Evolutionary conservation across 2,329 filamentous ascomycete species (phyloP), one percentile per base, ranked within the genome.

Genomic region (Phyllosticta ampelicida): DNA sequence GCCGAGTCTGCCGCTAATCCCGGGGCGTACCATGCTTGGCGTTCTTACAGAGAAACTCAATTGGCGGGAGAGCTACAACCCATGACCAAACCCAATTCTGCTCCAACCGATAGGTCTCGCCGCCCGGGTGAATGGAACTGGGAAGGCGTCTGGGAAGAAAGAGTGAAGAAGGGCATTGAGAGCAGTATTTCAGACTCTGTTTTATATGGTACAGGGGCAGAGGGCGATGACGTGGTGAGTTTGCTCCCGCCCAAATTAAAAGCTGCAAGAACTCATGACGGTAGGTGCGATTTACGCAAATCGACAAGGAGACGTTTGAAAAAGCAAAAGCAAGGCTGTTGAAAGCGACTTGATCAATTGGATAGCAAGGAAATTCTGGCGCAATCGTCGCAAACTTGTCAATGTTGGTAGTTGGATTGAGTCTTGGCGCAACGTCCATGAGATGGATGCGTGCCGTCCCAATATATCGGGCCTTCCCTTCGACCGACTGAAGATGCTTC

Each of bases 71-170:
- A 28, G 26, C 21, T 52, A 30, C 59, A 50, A 19, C 54, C 53
- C 29, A 55, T 55, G 53, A 57, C 49, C 51, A 54, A 60, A 19
- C 21, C 20, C n/a, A 48, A 18, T 21, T 30, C 9, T n/a, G 23
- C 51, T 13, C 53, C 68, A 9, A 70, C 65, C 65, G 80, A 72
- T 65, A 73, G 75, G 75, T 81, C 73, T 60, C 75, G 85, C 61
- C 78, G 80, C 54, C 90, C 90, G 0, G 88, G 87, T 6, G 87
- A 95, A 65, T 97, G 92, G 92, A 95, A 95, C 68, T 97, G 92
- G 92, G 90, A 96, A 66, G 91, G 92, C 0, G 92, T 97, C 0
- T 99, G 92, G 92, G 89, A 95, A 69, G 86, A 91, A 63, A 81
- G 92, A 57, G 91, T 96, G 0, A 86, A 83, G 71, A 88, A 86